These are phyloP conservation scores for Coniophora puteana DNA, from an alignment of 1,284 basidiomycete species.

Conservation along the genomic window DNA sequence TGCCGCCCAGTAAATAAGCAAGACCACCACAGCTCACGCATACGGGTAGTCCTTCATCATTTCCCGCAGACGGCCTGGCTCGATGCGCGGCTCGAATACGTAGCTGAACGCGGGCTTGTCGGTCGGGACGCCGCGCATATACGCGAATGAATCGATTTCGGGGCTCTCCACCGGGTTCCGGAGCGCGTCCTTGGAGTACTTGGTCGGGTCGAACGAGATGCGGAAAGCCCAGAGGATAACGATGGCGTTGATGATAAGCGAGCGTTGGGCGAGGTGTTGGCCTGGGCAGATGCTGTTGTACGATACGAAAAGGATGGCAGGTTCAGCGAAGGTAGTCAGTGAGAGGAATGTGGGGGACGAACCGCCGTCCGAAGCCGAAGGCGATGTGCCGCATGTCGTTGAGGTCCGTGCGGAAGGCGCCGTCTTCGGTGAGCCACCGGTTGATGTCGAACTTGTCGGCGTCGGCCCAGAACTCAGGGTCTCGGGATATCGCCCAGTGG, in stretches of 20 bases:
- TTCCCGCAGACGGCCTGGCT: constrained; percentile 4
- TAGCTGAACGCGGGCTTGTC: constrained; percentile 4
- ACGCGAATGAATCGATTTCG: no score
- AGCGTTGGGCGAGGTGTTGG: constrained; percentile 2
- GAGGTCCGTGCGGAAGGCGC: constrained; percentile 9
- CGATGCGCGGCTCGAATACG: constrained; percentile 8
- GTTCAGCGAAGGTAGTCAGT: no score
- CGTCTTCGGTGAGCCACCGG: constrained; percentile 12
- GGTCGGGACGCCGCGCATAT: not conserved
- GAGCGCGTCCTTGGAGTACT: constrained; percentile 11
- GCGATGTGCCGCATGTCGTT: constrained; percentile 6
- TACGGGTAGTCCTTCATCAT: constrained; percentile 11
- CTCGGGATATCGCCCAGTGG: constrained; percentile 25
- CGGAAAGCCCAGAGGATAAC: constrained; percentile 14
- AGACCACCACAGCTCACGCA: no score
- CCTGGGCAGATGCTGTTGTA: not conserved
- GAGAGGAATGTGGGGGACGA: not conserved
- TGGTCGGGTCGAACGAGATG: constrained; percentile 9
- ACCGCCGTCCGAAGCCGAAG: constrained; percentile 15
- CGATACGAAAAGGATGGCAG: no score
- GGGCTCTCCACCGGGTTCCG: no score
- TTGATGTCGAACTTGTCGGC: constrained; percentile 14
- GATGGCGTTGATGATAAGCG: constrained; percentile 10
- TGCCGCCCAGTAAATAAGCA: no score
- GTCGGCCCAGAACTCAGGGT: constrained; percentile 17